Evolutionary conservation across 345 rosid genomes (phyloP), one percentile per base, ranked within the genome.

Genomic region (Noccaea bulbosa): DNA sequence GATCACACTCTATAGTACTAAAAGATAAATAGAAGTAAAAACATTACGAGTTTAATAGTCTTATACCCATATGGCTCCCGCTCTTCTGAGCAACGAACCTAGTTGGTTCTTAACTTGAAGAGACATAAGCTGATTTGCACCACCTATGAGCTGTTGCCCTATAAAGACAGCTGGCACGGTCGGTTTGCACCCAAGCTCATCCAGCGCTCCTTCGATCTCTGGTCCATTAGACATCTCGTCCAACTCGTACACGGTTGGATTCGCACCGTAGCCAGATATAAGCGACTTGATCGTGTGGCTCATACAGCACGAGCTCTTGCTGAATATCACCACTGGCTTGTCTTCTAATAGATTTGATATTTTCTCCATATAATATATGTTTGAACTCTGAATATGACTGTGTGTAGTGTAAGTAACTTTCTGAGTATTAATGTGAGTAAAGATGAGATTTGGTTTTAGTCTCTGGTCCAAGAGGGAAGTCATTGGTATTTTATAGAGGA

Each of bases 31-130:
- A 17, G 20, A 63, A 41, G 16, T 48, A 34, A 3, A 75, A 32
- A 45, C 45, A 55, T 52, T 51, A 52, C 20, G 27, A 3, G 49
- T 54, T 50, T 60, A 5, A 4, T 66, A 11, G 11, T 1, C 60
- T 83, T 85, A 93, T 11, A 93, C 55, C 93, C 97, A 93, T 10
- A 93, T 88, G 14, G 98, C 98, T 16, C 93, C 87, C 24, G 97
- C 98, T 43, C 78, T 76, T 58, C 76, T 82, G 50, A 93, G 98
- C 74, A 83, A 40, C 6, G 88, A 73, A 32, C 73, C 88, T 2
- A 93, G 81, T 75, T 87, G 80, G 67, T 91, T 87, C 81, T 67
- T 83, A 41, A 93, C 80, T 30, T 88, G 86, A 58, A 90, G 86
- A 67, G 84, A 77, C 74, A 89, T 87, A 73, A 93, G 61, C 71